Base-by-base conservation (phyloP, 768 basidiomycete species). In the Russula dissimulans region DNA sequence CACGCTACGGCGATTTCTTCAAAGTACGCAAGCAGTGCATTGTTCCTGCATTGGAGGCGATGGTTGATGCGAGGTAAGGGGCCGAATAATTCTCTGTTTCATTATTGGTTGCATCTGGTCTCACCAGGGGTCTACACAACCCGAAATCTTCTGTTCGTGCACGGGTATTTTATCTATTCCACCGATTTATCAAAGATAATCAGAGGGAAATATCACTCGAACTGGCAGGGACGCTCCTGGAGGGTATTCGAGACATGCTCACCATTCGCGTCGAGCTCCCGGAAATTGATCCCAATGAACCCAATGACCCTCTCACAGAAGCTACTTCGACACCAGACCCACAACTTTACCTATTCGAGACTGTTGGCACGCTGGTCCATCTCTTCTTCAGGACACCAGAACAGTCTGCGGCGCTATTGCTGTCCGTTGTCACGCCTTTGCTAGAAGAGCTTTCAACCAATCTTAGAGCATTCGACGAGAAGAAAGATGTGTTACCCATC, bases 1-100 rank as follows among this genome's bases (percentile, higher is more conserved):
- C 90, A n/a, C 83, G 97, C 50, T 99, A 98, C 70, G 82, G 84
- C 39, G 97, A 98, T 67, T 98, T 99, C 71, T 98, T 97, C 84
- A 93, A 90, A 72, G 85, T 94, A 26, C 85, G 92, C 63, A 90
- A 87, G 67, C 89, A 91, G 58, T 91, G 86, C 66, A 90, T 97
- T 54, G 77, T 91, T 66, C 90, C 91, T 1, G 82, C 91, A 2
- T 75, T 99, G 36, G 87, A 93, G 67, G 89, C 89, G 11, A 90
- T 99, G 80, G 80, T 98, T 31, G 91, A 89, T 67, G 59, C 72
- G 60, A 80, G 91, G 94, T 94, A 69, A 61, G 86, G 18, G 43
- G 29, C n/a, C 49, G 38, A 48, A 26, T 51, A 38, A 29, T 22
- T 5, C 8, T 38, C 11, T 52, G 29, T 38, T 52, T n/a, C 18